phyloP scores from a whole-genome alignment of 2,329 filamentous ascomycete genomes.

The Exserohilum turcica region DNA sequence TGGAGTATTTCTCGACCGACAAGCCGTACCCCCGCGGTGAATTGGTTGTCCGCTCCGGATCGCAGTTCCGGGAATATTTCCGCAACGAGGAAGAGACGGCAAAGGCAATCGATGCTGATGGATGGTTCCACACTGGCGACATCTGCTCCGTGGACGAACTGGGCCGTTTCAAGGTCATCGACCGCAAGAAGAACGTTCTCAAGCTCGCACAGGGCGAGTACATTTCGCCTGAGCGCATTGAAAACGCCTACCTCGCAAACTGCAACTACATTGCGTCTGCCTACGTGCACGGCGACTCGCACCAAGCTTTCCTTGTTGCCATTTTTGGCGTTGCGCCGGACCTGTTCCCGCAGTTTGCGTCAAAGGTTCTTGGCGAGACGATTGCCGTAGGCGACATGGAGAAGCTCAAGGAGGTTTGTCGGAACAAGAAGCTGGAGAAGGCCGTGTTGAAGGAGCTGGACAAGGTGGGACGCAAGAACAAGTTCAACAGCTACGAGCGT shows the following conservation, averaged over 20 bases:
- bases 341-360: constrained; percentile 79
- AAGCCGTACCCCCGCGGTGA: constrained; percentile 90
- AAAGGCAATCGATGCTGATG: constrained; percentile 81
- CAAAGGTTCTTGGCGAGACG: constrained; percentile 72
- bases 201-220: constrained; percentile 98
- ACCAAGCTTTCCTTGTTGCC: constrained; percentile 79
- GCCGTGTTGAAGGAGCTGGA: constrained; percentile 81
- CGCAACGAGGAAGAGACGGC: constrained; percentile 86
- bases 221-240: constrained; percentile 94
- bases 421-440: constrained; percentile 71
- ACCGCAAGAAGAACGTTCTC: constrained; percentile 98
- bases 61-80: constrained; percentile 84
- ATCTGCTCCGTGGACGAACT: constrained; percentile 83
- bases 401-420: constrained; percentile 69
- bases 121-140: constrained; percentile 97
- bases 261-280: constrained; percentile 77
- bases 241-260: constrained; percentile 89
- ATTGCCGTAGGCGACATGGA: constrained; percentile 68
- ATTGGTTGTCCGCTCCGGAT: constrained; percentile 79
- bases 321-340: constrained; percentile 89
- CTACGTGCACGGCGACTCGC: constrained; percentile 88
- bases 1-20: constrained; percentile 89
- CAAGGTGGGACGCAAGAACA: constrained; percentile 76
- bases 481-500: constrained; percentile 90
- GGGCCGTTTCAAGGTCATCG: constrained; percentile 90